phyloP scores from a whole-genome alignment of 257 asterid genomes.

The Nemophila menziesii region DNA sequence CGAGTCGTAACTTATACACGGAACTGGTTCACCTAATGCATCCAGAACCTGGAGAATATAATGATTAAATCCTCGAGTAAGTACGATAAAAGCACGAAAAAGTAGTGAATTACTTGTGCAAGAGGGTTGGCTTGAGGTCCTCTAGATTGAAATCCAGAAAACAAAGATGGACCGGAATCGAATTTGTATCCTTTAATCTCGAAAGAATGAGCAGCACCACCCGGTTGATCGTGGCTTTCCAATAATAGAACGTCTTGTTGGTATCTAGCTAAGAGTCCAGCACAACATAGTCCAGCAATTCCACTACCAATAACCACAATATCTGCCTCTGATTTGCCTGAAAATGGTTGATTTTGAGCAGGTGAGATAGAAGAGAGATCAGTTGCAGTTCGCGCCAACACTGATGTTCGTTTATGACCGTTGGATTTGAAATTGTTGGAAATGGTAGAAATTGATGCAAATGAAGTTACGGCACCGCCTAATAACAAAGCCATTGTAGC shows the following conservation, averaged over 20 bases:
- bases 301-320: slow-evolving; percentile 85
- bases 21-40: slow-evolving; percentile 79
- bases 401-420: neutral
- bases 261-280: slow-evolving; percentile 78
- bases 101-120: slow-evolving; percentile 47
- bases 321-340: slow-evolving; percentile 82
- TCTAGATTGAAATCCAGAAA: slow-evolving; percentile 87
- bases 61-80: neutral
- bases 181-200: slow-evolving; percentile 67
- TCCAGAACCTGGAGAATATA: slow-evolving; percentile 57
- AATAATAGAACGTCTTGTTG: slow-evolving; percentile 66
- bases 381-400: neutral
- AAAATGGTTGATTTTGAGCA: neutral
- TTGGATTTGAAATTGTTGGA: neutral
- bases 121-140: slow-evolving; percentile 97
- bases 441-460: neutral
- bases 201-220: slow-evolving; percentile 94
- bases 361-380: neutral
- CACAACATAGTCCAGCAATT: slow-evolving; percentile 84
- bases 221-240: slow-evolving; percentile 88
- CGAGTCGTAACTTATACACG: slow-evolving; percentile 64
- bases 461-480: neutral
- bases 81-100: neutral
- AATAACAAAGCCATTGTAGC: neutral
- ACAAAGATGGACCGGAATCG: slow-evolving; percentile 90